A percentile compares a stretch with the other conserved stretches of the same genome.
phyloP scores from a whole-genome alignment of 345 rosid genomes.

The Clarkia xantiana region DNA sequence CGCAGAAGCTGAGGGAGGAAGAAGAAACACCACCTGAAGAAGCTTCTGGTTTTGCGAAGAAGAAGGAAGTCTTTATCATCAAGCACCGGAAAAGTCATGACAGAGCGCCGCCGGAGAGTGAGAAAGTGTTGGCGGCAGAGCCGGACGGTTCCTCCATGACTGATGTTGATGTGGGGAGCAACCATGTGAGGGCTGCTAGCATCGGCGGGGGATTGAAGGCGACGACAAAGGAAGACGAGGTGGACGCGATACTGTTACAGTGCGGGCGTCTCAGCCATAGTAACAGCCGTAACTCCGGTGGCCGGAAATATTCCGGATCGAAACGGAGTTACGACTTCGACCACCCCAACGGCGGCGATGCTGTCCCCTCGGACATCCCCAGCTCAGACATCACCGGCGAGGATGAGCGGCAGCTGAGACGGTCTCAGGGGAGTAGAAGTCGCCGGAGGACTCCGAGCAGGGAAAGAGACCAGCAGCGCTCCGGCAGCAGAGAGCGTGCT shows the following conservation, averaged over 20 bases:
- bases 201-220: conserved; percentile 16
- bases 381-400: conserved; percentile 9
- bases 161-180: conserved; percentile 7
- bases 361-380: neutral
- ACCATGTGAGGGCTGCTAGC: conserved; percentile 7
- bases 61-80: conserved; percentile 64
- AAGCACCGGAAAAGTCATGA: conserved; percentile 82
- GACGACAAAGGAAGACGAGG: conserved; percentile 63
- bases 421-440: conserved; percentile 28
- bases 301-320: conserved; percentile 61
- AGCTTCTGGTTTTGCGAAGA: conserved; percentile 12
- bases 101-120: conserved; percentile 18
- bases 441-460: conserved; percentile 93
- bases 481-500: conserved; percentile 32
- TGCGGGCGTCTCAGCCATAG: conserved; percentile 86
- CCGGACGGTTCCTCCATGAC: neutral
- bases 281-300: conserved; percentile 9
- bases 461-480: conserved; percentile 54
- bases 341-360: conserved; percentile 14
- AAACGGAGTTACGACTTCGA: conserved; percentile 87
- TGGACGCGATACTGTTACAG: conserved; percentile 83
- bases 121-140: conserved; percentile 9
- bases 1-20: conserved; percentile 1
- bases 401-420: conserved; percentile 29
- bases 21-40: conserved; percentile 12